These are phyloP conservation scores for Colletotrichum godetiae DNA, from an alignment of 2,329 filamentous ascomycete species.

Conservation along the genomic window DNA sequence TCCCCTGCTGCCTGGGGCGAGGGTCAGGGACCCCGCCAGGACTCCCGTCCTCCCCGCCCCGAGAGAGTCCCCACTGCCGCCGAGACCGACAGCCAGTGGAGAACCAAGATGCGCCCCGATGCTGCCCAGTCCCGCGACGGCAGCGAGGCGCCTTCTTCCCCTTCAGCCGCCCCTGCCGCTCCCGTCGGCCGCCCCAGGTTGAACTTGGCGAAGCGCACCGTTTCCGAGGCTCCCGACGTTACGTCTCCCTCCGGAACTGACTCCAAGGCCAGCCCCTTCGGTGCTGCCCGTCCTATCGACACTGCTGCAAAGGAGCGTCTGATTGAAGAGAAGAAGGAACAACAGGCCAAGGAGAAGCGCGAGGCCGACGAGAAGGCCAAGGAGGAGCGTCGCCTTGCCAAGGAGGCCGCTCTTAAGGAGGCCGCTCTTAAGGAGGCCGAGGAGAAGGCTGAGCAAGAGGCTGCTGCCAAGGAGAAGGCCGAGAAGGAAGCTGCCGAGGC, in stretches of 20 bases:
- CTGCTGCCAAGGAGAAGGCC: slow-evolving; percentile 45
- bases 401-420: slow-evolving; percentile 72
- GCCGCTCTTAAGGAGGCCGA: slow-evolving; percentile 68
- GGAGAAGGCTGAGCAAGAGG: slow-evolving; percentile 55
- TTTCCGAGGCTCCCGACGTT: slow-evolving; percentile 75
- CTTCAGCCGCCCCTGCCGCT: slow-evolving; percentile 64
- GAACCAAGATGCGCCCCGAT: slow-evolving; percentile 90
- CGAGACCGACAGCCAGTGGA: slow-evolving; percentile 94
- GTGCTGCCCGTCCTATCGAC: slow-evolving; percentile 92
- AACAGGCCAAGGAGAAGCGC: slow-evolving; percentile 82
- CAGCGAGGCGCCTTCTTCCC: slow-evolving; percentile 81
- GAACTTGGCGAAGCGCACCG: slow-evolving; percentile 91
- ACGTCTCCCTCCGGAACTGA: slow-evolving; percentile 67
- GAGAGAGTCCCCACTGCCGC: slow-evolving; percentile 86
- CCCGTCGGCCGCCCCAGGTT: slow-evolving; percentile 78
- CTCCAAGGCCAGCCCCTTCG: slow-evolving; percentile 91
- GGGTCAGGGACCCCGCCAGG: slow-evolving; percentile 68
- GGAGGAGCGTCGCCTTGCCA: slow-evolving; percentile 75
- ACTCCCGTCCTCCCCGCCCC: slow-evolving; percentile 72
- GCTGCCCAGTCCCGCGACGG: slow-evolving; percentile 75
- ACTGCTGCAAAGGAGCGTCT: slow-evolving; percentile 89
- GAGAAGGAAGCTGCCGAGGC: slow-evolving; percentile 45
- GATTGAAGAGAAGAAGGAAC: slow-evolving; percentile 87
- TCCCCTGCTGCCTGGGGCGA: slow-evolving; percentile 84
- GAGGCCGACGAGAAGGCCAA: slow-evolving; percentile 89